Evolutionary conservation across 805 yeast species (phyloP).

Genomic region (Metschnikowia lachancei): DNA sequence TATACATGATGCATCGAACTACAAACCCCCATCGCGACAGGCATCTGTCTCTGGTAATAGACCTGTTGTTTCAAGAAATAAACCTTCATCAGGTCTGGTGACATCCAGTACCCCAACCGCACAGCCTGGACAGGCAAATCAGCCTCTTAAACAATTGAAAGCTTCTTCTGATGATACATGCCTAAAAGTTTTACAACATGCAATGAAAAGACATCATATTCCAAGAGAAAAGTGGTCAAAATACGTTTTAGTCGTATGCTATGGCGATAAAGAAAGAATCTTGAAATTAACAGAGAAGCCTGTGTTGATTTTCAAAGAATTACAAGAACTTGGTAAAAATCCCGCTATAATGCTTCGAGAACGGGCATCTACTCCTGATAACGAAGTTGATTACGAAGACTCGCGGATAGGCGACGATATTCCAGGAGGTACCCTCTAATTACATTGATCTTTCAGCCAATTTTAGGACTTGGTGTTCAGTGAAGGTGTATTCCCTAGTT

Average conservation of each 20-base stretch:
- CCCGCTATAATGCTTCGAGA: slow-evolving; percentile 93
- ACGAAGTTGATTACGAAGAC: slow-evolving; percentile 29
- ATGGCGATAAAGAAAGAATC: slow-evolving; percentile 86
- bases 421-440: slow-evolving; percentile 36
- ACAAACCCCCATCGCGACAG: slow-evolving; percentile 7
- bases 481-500: too few species aligned
- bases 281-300: slow-evolving; percentile 86
- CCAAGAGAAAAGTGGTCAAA: slow-evolving; percentile 80
- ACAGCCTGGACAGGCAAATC: slow-evolving; percentile 8
- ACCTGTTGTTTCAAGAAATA: slow-evolving; percentile 7
- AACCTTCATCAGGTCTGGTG: slow-evolving; percentile 14
- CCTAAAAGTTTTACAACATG: slow-evolving; percentile 80
- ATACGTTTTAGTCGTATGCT: slow-evolving; percentile 84
- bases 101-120: slow-evolving; percentile 4
- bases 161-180: slow-evolving; percentile 92
- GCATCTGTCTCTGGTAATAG: background rate
- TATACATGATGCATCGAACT: slow-evolving; percentile 1
- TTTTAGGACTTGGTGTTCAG: background rate
- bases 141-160: slow-evolving; percentile 77
- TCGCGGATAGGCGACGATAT: slow-evolving; percentile 42
- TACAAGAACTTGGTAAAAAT: slow-evolving; percentile 79
- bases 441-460: background rate
- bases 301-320: slow-evolving; percentile 75
- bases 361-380: slow-evolving; percentile 45
- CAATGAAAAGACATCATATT: slow-evolving; percentile 80